Conservation (phyloP, 2,329 filamentous ascomycete species). For the Penicillium oxalicum region DNA sequence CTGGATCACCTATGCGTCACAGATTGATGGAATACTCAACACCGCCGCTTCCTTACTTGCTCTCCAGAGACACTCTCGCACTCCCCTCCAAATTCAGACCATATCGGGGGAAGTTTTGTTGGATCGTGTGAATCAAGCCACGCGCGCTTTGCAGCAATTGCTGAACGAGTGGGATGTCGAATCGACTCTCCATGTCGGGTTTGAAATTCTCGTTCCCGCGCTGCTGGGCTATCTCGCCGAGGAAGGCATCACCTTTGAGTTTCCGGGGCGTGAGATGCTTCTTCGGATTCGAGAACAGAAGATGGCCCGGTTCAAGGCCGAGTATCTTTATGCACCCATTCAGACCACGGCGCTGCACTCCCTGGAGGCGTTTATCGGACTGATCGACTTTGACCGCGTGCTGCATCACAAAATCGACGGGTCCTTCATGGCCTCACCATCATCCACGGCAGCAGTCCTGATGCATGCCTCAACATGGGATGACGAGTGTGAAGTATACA, state of each 20-base stretch:
- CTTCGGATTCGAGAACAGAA: conserved; percentile 22
- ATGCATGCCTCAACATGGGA: conserved; percentile 30
- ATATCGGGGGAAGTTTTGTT: background rate
- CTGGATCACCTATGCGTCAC: conserved; percentile 22
- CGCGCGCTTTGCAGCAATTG: conserved; percentile 17
- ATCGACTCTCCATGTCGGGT: conserved; percentile 26
- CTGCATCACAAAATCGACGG: conserved; percentile 29
- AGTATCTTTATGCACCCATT: conserved; percentile 23
- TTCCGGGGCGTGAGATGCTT: background rate
- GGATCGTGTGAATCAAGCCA: background rate
- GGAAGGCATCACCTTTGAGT: background rate
- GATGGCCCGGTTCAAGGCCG: conserved; percentile 22
- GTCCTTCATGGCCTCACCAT: conserved; percentile 36
- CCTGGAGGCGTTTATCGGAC: conserved; percentile 36
- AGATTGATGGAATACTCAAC: conserved; percentile 33
- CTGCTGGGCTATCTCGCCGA: conserved; percentile 25
- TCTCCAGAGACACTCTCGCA: conserved; percentile 13
- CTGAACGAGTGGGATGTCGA: conserved; percentile 27
- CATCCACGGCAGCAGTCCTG: conserved; percentile 38
- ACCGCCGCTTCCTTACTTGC: conserved; percentile 30
- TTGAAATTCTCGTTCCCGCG: conserved; percentile 32
- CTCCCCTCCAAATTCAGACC: background rate
- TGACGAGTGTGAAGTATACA: conserved; percentile 28
- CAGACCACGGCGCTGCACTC: conserved; percentile 33
- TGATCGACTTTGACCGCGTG: conserved; percentile 34